Evolutionary conservation across 2,329 filamentous ascomycete genomes (phyloP), one percentile per base, ranked within the genome.

Genomic region (Ceratocystis lukuohia): DNA sequence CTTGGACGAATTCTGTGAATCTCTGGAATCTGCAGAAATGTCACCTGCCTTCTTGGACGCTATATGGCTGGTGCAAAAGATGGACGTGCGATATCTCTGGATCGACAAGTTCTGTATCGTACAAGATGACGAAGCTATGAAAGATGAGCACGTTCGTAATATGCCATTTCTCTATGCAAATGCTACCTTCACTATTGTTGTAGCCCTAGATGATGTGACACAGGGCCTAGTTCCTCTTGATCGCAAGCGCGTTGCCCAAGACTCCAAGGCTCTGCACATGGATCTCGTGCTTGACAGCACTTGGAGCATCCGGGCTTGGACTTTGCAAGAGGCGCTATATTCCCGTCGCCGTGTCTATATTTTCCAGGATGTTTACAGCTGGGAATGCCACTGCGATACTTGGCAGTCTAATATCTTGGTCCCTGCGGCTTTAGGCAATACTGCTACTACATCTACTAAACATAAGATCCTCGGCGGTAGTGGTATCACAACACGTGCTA

Each of bases 151-250:
- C 65, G 71, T 78, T 57, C 72, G 72, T 48, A 74, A 78, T 68
- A 80, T 80, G 78, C 77, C 77, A 8, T 76, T 74, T 65, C 72
- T 80, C 50, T 80, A 79, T 69, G 72, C 76, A 25, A 77, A 78
- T 66, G 75, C 79, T 17, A 76, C 76, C 65, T 74, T 80, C 41
- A 78, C 76, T 22, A 75, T 80, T 8, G 73, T 79, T 28, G 77
- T 77, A 1, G 77, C 77, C 1, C 70, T 75, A n/a, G 76, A 76
- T 5, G 75, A 76, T 64, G 75, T 74, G 3, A 69, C 75, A 41
- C 73, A 74, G 0, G 77, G 77, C 0, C 70, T 79, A 25, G 69
- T 74, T 10, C 71, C 75, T 6, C 71, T 78, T 17, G 75, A 74
- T 56, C 74, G 76, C 22, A 72, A 73, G 22, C 73, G 74, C 33